Evolutionary conservation across 805 yeast species (phyloP).

Genomic region (Candida fluviatilis): DNA sequence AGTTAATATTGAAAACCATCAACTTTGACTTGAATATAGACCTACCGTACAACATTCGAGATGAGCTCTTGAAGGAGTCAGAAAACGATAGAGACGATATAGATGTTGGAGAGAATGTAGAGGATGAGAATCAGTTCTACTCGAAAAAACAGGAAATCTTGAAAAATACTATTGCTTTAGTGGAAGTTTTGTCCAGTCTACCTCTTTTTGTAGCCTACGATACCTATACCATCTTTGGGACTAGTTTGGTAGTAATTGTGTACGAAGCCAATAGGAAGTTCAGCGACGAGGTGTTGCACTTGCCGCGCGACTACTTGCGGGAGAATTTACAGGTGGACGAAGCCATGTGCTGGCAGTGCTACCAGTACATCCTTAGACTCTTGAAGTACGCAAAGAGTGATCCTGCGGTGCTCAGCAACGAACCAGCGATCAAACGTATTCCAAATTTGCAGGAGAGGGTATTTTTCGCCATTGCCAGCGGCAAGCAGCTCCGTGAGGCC

Average conservation of each 20-base stretch:
- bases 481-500: background rate
- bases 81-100: slow-evolving; percentile 4
- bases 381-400: slow-evolving; percentile 20
- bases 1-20: slow-evolving; percentile 32
- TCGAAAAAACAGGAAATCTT: slow-evolving; percentile 15
- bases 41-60: slow-evolving; percentile 36
- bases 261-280: slow-evolving; percentile 19
- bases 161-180: slow-evolving; percentile 27
- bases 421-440: slow-evolving; percentile 17
- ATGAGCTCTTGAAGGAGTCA: slow-evolving; percentile 12
- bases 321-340: slow-evolving; percentile 12
- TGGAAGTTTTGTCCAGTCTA: slow-evolving; percentile 35
- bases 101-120: background rate
- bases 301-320: slow-evolving; percentile 19
- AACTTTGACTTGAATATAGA: slow-evolving; percentile 37
- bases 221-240: slow-evolving; percentile 27
- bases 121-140: slow-evolving; percentile 7
- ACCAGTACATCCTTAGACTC: slow-evolving; percentile 20
- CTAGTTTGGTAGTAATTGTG: slow-evolving; percentile 19
- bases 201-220: slow-evolving; percentile 36
- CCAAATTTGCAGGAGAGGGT: slow-evolving; percentile 10
- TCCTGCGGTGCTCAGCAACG: slow-evolving; percentile 20
- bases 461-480: slow-evolving; percentile 15
- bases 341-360: slow-evolving; percentile 20
- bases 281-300: slow-evolving; percentile 7